Evolutionary conservation across 2,329 filamentous ascomycete genomes (phyloP).

Genomic region (Aureobasidium sp.): DNA sequence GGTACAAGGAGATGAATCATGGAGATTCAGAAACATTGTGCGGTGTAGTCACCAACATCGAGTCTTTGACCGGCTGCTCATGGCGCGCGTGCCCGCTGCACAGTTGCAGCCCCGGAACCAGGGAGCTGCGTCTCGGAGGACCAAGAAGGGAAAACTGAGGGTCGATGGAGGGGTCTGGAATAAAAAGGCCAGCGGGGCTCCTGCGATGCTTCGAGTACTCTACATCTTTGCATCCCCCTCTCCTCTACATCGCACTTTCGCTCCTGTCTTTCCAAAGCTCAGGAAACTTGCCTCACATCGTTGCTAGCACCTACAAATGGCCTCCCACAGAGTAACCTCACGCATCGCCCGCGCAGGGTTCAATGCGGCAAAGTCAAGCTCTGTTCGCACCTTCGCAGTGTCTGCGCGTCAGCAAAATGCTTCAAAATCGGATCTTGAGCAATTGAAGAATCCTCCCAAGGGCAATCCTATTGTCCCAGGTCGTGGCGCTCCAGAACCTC

Average conservation of each 20-base stretch:
- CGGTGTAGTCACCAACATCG: no score
- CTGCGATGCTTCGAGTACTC: not conserved
- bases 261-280: not conserved
- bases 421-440: slow-evolving; percentile 5
- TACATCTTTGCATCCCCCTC: not conserved
- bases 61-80: no score
- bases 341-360: not conserved
- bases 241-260: not conserved
- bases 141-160: slow-evolving; percentile 6
- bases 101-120: not conserved
- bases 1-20: no score
- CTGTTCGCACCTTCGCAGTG: not conserved
- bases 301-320: not conserved
- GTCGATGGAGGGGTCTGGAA: not conserved
- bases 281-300: not conserved
- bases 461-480: slow-evolving; percentile 27
- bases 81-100: not conserved
- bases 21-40: no score
- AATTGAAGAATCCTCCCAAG: slow-evolving; percentile 25
- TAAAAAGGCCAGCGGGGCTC: slow-evolving; percentile 5
- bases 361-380: not conserved
- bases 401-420: slow-evolving; percentile 4
- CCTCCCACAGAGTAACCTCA: not conserved
- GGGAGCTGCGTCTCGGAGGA: slow-evolving; percentile 8
- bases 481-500: slow-evolving; percentile 27